These are phyloP conservation scores for Mortierella sp. DNA, from an alignment of 371 early-diverging fungal species.

Conservation along the genomic window DNA sequence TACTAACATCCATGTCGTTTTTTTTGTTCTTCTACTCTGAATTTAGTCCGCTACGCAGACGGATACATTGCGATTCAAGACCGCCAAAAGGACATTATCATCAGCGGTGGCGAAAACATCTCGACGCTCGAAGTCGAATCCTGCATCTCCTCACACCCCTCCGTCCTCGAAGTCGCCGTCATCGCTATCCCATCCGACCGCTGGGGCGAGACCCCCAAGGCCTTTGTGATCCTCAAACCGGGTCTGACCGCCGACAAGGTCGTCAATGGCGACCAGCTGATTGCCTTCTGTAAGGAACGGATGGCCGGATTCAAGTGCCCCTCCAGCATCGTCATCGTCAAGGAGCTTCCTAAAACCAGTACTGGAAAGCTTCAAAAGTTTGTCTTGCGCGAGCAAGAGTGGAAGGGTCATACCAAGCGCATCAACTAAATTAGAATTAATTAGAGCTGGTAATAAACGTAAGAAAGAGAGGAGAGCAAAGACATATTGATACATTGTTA, in stretches of 20 bases:
- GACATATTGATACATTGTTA: too few relatives aligned
- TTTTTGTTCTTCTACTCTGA: background rate
- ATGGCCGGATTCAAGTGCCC: constrained; percentile 72
- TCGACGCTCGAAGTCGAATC: constrained; percentile 79
- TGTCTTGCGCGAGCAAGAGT: constrained; percentile 61
- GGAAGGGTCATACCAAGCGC: constrained; percentile 59
- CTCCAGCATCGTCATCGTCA: constrained; percentile 56
- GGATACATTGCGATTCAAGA: constrained; percentile 77
- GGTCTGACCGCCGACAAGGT: constrained; percentile 33
- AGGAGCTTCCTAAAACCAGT: constrained; percentile 67
- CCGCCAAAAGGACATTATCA: constrained; percentile 78
- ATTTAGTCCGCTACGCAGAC: constrained; percentile 69
- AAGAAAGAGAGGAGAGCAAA: too few relatives aligned
- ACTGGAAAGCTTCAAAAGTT: constrained; percentile 69
- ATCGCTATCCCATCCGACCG: constrained; percentile 71
- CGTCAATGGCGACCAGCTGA: constrained; percentile 54
- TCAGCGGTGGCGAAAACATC: constrained; percentile 83
- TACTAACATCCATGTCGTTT: background rate
- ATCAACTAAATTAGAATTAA: constrained; percentile 53
- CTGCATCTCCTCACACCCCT: constrained; percentile 67
- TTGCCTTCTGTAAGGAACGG: constrained; percentile 61
- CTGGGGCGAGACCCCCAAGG: constrained; percentile 83
- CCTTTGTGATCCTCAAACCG: constrained; percentile 68
- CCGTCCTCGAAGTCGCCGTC: constrained; percentile 74
- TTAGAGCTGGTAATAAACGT: too few relatives aligned